Percentiles rank a stretch among this genome's conserved stretches.
Conservation (phyloP, 2,329 filamentous ascomycete species). For the Paecilomyces formosus region DNA sequence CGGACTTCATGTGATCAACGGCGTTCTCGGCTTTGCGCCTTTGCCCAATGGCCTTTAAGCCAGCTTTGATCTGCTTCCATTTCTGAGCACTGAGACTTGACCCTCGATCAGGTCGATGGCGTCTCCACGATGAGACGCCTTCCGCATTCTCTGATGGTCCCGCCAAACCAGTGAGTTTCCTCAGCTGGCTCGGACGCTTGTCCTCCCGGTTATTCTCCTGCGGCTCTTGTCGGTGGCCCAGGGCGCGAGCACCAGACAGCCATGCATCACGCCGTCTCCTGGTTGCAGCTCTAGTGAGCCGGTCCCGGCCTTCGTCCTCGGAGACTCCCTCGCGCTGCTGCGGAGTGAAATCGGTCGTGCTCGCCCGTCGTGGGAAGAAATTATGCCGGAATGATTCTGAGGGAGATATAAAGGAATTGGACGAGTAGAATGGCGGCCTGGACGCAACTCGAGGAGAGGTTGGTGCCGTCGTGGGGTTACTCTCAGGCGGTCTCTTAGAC, state of each 20-base stretch:
- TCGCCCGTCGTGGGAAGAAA: constrained; percentile 57
- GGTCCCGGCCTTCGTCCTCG: constrained; percentile 66
- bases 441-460: constrained; percentile 48
- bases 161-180: constrained; percentile 57
- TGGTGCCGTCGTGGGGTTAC: constrained; percentile 54
- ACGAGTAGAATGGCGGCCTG: constrained; percentile 29
- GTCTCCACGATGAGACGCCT: constrained; percentile 51
- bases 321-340: constrained; percentile 60
- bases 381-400: constrained; percentile 36
- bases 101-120: constrained; percentile 54
- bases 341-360: constrained; percentile 52
- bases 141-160: constrained; percentile 57
- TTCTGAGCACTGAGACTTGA: constrained; percentile 68
- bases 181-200: constrained; percentile 55
- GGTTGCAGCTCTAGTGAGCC: constrained; percentile 47
- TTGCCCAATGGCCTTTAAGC: constrained; percentile 67
- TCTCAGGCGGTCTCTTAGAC: constrained; percentile 50
- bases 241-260: constrained; percentile 39
- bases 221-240: constrained; percentile 45
- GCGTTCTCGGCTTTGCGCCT: constrained; percentile 75
- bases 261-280: constrained; percentile 56
- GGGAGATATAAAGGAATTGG: constrained; percentile 41
- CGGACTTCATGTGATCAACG: constrained; percentile 90
- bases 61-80: constrained; percentile 91
- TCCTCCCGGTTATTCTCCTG: constrained; percentile 46